phyloP scores from a whole-genome alignment of 345 rosid species.

The Brassica carinata region DNA sequence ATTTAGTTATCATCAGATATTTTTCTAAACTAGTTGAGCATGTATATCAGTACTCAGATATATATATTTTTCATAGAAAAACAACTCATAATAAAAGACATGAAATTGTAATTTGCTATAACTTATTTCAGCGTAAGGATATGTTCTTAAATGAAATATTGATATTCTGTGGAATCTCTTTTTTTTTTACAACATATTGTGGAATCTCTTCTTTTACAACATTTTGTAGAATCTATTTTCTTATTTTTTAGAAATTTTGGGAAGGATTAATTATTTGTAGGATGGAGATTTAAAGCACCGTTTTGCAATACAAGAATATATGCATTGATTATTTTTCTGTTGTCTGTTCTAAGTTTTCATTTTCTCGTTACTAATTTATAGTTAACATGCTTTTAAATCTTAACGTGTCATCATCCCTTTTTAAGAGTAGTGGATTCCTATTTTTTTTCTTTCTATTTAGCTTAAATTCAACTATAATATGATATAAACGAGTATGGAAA shows the following conservation, averaged over 20 bases:
- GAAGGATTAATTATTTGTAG: constrained; percentile 31
- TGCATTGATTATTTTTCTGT: constrained; percentile 6
- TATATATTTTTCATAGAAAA: background rate
- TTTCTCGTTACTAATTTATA: constrained; percentile 14
- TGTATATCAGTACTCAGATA: background rate
- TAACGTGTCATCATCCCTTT: constrained; percentile 25
- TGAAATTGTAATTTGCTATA: background rate
- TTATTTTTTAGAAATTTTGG: background rate
- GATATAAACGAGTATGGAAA: background rate
- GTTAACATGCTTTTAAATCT: constrained; percentile 6
- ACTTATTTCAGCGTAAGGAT: background rate
- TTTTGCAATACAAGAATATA: constrained; percentile 29
- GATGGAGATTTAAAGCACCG: constrained; percentile 35
- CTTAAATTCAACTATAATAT: constrained; percentile 1
- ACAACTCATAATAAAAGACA: background rate
- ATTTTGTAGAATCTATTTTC: constrained; percentile 16
- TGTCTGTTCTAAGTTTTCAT: constrained; percentile 7
- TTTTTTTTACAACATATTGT: background rate
- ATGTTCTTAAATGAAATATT: constrained; percentile 9
- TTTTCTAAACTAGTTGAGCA: background rate
- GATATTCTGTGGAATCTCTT: background rate
- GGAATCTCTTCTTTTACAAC: background rate
- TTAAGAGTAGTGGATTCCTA: constrained; percentile 20
- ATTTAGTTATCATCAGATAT: background rate
- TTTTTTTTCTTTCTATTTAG: background rate